A percentile compares a stretch with the other conserved stretches of the same genome.
These are phyloP conservation scores for Pseudogymnoascus sp. DNA, from an alignment of 2,329 filamentous ascomycete genomes.

Conservation along the genomic window DNA sequence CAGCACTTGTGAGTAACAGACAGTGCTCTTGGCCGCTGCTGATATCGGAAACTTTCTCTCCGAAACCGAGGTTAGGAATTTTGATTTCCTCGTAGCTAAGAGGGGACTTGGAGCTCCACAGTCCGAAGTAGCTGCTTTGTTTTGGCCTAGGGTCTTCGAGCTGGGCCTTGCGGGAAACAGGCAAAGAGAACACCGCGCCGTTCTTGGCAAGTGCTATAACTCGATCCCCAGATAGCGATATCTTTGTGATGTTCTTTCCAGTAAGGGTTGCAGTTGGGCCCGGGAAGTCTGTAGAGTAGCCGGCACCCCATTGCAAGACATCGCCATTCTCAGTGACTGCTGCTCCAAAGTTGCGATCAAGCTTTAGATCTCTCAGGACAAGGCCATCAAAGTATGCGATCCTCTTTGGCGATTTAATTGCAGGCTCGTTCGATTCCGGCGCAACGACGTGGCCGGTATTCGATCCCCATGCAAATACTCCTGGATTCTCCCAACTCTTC, in stretches of 20 bases:
- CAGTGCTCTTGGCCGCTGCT: conserved; percentile 78
- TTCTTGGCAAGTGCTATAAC: conserved; percentile 70
- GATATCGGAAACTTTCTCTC: conserved; percentile 68
- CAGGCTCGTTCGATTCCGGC: conserved; percentile 67
- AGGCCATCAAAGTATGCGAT: conserved; percentile 78
- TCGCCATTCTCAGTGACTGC: conserved; percentile 85
- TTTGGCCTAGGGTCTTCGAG: conserved; percentile 52
- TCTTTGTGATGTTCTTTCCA: conserved; percentile 72
- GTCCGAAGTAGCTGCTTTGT: conserved; percentile 64
- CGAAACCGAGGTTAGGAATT: conserved; percentile 55
- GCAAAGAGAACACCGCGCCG: conserved; percentile 78
- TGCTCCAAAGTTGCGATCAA: conserved; percentile 74
- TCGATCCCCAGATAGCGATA: conserved; percentile 74
- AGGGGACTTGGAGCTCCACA: conserved; percentile 54
- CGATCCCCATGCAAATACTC: conserved; percentile 89
- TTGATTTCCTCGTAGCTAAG: conserved; percentile 69
- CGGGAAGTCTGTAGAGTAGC: conserved; percentile 58
- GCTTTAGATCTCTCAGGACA: conserved; percentile 77
- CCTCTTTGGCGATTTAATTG: conserved; percentile 72
- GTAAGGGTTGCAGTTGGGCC: conserved; percentile 64
- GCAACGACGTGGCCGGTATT: conserved; percentile 82
- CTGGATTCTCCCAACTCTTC: conserved; percentile 72
- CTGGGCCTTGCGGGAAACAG: conserved; percentile 69
- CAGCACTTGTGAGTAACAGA: conserved; percentile 74
- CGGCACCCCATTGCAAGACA: conserved; percentile 83